Conservation (phyloP, 2,329 filamentous ascomycete species). For the Alternaria novae-zelandiae region DNA sequence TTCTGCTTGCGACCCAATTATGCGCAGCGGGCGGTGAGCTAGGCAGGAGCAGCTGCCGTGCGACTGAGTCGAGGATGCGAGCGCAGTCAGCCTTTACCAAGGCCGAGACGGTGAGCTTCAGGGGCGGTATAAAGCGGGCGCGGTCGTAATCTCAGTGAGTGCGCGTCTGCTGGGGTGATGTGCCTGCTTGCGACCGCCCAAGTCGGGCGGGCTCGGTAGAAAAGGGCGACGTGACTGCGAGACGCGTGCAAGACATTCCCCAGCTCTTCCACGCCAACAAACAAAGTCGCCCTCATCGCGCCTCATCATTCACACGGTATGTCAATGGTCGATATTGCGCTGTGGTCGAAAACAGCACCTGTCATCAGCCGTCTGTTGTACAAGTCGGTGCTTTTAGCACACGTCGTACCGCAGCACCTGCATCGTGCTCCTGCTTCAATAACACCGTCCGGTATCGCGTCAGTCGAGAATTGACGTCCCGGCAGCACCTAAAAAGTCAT, state of each 20-base stretch:
- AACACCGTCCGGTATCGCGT: not conserved
- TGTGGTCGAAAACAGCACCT: not conserved
- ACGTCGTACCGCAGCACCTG: conserved; percentile 20
- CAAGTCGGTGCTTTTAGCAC: conserved; percentile 1
- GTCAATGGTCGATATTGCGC: not conserved
- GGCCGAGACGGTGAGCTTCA: conserved; percentile 9
- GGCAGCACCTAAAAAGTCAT: not conserved
- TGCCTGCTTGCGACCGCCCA: conserved; percentile 10
- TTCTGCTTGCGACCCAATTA: conserved; percentile 18
- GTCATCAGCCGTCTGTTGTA: conserved; percentile 6
- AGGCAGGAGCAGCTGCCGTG: conserved; percentile 31
- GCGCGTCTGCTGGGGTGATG: conserved; percentile 15
- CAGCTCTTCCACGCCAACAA: conserved; percentile 1
- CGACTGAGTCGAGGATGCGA: conserved; percentile 25
- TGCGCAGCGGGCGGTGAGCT: conserved; percentile 23
- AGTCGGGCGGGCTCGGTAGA: conserved; percentile 11
- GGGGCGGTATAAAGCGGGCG: conserved; percentile 12
- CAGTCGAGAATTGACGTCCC: not conserved
- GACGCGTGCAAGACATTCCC: not conserved
- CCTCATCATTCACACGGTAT: not conserved
- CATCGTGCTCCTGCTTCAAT: not conserved
- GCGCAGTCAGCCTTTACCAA: conserved; percentile 13
- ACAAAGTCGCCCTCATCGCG: not conserved
- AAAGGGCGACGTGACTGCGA: conserved; percentile 5
- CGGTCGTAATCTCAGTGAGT: conserved; percentile 24